Conservation (phyloP, 257 asterid species). For the Solanum boliviense region DNA sequence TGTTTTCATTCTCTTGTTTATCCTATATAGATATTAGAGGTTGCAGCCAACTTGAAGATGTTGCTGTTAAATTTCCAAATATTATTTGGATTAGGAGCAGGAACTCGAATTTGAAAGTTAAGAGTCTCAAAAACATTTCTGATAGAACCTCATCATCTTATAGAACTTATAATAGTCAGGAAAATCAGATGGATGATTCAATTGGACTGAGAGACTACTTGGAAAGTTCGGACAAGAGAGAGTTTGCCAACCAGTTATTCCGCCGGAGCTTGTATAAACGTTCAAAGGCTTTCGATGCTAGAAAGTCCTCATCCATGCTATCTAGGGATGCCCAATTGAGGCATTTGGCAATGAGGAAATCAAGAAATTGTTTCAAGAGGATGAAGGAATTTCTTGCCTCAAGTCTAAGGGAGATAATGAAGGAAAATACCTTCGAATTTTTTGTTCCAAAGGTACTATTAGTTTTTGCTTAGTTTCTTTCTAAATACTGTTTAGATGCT, state of each 20-base stretch:
- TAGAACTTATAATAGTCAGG: slow-evolving; percentile 11
- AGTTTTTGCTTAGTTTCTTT: not conserved
- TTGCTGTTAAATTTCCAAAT: slow-evolving; percentile 66
- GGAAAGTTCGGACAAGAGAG: slow-evolving; percentile 92
- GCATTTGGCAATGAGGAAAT: slow-evolving; percentile 79
- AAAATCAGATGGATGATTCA: slow-evolving; percentile 61
- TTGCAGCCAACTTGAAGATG: slow-evolving; percentile 78
- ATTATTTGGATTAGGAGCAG: slow-evolving; percentile 65
- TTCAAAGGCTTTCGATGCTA: slow-evolving; percentile 86
- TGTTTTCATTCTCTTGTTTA: slow-evolving; percentile 47
- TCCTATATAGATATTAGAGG: slow-evolving; percentile 83
- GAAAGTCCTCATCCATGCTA: slow-evolving; percentile 77
- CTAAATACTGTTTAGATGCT: not conserved
- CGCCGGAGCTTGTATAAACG: slow-evolving; percentile 92
- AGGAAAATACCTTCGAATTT: slow-evolving; percentile 59
- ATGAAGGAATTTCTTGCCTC: slow-evolving; percentile 64
- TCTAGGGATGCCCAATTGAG: slow-evolving; percentile 95
- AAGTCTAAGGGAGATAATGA: slow-evolving; percentile 76
- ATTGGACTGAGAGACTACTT: slow-evolving; percentile 84
- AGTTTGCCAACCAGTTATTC: slow-evolving; percentile 75
- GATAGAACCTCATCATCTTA: slow-evolving; percentile 36
- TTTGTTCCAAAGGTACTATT: slow-evolving; percentile 76
- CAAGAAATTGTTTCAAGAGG: slow-evolving; percentile 70
- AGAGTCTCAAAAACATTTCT: slow-evolving; percentile 46
- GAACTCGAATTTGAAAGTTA: slow-evolving; percentile 32